These are phyloP conservation scores for Solidago caesia DNA, from an alignment of 129 eudicot species.

Conservation along the genomic window DNA sequence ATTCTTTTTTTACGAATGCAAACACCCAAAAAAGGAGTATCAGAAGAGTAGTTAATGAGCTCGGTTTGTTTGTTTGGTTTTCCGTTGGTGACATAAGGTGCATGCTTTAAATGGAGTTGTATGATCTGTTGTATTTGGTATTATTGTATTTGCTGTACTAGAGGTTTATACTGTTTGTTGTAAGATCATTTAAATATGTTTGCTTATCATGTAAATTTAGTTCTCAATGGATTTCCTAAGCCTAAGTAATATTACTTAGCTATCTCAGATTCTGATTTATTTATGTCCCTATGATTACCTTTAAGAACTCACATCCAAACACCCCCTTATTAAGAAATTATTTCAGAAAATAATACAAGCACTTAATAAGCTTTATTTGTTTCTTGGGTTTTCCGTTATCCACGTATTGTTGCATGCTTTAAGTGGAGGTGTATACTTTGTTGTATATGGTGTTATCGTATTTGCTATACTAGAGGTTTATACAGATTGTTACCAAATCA, in stretches of 20 bases:
- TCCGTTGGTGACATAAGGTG: neutral
- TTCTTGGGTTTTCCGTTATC: neutral
- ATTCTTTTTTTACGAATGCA: too few relatives aligned
- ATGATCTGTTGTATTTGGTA: neutral
- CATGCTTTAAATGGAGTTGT: neutral
- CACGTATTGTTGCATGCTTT: neutral
- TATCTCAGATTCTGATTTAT: too few relatives aligned
- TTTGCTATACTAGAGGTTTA: neutral
- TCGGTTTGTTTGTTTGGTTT: neutral
- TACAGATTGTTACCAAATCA: neutral
- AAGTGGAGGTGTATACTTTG: neutral
- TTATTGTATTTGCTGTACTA: neutral
- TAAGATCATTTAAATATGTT: too few relatives aligned
- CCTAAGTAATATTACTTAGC: too few relatives aligned
- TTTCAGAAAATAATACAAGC: neutral
- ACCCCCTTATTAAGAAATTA: neutral
- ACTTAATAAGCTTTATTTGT: neutral
- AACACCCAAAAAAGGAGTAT: too few relatives aligned
- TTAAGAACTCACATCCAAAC: neutral
- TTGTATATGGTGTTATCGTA: neutral
- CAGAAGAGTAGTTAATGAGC: neutral
- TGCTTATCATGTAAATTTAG: too few relatives aligned
- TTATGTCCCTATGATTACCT: too few relatives aligned
- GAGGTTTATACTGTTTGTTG: neutral
- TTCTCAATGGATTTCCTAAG: too few relatives aligned